Conservation (phyloP, 805 yeast species). For the Barnettozyma populi region DNA sequence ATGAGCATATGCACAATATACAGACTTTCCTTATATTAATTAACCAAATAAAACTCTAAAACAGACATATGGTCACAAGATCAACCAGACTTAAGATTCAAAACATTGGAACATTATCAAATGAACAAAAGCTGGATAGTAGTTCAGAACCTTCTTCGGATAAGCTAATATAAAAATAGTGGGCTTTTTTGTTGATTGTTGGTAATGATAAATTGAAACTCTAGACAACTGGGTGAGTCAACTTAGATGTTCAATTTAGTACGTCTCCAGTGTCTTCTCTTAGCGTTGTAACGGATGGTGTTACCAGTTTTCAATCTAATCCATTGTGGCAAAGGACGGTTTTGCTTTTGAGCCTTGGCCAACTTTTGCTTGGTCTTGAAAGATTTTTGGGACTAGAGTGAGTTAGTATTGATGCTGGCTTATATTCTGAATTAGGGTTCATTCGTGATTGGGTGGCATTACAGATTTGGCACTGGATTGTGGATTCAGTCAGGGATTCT, state of each 20-base stretch:
- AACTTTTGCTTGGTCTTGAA: constrained; percentile 97
- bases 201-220: constrained; percentile 6
- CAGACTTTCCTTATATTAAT: constrained; percentile 19
- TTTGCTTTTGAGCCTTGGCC: constrained; percentile 98
- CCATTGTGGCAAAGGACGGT: constrained; percentile 99
- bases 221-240: constrained; percentile 2
- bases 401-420: constrained; percentile 17
- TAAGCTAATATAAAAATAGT: constrained; percentile 2
- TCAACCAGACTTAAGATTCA: neutral
- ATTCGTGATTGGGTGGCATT: no score
- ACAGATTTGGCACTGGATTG: no score
- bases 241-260: constrained; percentile 94
- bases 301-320: constrained; percentile 96
- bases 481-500: neutral
- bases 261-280: constrained; percentile 99
- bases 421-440: neutral
- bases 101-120: neutral
- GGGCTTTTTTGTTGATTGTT: constrained; percentile 5
- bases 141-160: constrained; percentile 2
- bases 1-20: constrained; percentile 18
- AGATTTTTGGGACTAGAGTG: constrained; percentile 77
- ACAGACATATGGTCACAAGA: constrained; percentile 5
- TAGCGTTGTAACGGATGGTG: constrained; percentile 98
- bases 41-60: constrained; percentile 4
- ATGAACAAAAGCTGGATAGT: constrained; percentile 1